phyloP scores from a whole-genome alignment of 257 asterid genomes.

The Fraxinus cuspidata region DNA sequence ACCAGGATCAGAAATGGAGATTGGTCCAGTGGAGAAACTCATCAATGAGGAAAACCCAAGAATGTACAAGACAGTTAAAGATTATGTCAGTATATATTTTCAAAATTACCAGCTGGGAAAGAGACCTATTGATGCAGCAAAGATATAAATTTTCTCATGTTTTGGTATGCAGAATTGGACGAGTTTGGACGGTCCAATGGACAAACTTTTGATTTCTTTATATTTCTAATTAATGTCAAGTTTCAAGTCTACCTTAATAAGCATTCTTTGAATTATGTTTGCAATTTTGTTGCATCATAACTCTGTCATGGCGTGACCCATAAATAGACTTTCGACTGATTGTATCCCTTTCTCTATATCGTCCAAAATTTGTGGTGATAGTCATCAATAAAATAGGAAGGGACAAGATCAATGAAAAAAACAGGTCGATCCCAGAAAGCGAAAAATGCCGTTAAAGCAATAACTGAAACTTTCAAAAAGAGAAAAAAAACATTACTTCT shows the following conservation, averaged over 20 bases:
- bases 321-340: too few species aligned
- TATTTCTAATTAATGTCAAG: not conserved
- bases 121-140: slow-evolving; percentile 36
- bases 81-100: slow-evolving; percentile 35
- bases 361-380: too few species aligned
- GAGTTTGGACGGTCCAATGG: not conserved
- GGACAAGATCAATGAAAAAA: too few species aligned
- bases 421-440: not conserved
- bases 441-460: not conserved
- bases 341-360: too few species aligned
- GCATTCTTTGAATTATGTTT: too few species aligned
- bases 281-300: not conserved
- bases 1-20: slow-evolving; percentile 48
- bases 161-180: not conserved
- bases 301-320: too few species aligned
- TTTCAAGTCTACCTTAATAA: not conserved
- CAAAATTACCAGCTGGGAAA: slow-evolving; percentile 51
- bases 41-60: slow-evolving; percentile 47
- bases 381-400: too few species aligned
- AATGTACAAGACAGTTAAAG: slow-evolving; percentile 3
- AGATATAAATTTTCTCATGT: not conserved
- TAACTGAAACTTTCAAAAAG: too few species aligned
- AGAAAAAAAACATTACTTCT: too few species aligned
- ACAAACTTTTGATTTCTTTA: not conserved
- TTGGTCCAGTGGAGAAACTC: slow-evolving; percentile 55